A percentile compares a stretch with the other conserved stretches of the same genome.
These are phyloP conservation scores for Conoideocrella luteorostrata DNA, from an alignment of 2,329 filamentous ascomycete genomes.

Conservation along the genomic window DNA sequence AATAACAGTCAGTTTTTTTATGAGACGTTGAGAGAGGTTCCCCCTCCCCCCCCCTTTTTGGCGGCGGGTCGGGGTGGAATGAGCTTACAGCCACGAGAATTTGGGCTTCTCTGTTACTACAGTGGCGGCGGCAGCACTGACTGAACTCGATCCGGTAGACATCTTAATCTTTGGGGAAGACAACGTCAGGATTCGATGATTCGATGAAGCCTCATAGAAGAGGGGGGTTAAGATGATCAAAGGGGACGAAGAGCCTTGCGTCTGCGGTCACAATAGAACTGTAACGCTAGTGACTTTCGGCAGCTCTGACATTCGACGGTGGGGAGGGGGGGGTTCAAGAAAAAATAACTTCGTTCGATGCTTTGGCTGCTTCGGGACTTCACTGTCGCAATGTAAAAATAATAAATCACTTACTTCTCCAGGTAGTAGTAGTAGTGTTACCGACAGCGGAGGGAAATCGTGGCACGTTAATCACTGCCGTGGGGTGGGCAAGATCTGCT, in stretches of 20 bases:
- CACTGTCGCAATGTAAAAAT: too few relatives aligned
- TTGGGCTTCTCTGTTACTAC: slow-evolving; percentile 4
- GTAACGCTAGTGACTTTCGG: not conserved
- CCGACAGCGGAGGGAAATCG: not conserved
- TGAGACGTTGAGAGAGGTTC: too few relatives aligned
- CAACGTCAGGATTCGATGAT: not conserved
- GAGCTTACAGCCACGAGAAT: slow-evolving; percentile 34
- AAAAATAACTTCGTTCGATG: too few relatives aligned
- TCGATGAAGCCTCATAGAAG: not conserved
- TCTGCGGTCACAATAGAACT: not conserved
- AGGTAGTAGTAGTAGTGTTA: not conserved
- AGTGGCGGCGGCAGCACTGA: slow-evolving; percentile 7
- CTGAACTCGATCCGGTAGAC: slow-evolving; percentile 6
- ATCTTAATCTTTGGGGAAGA: slow-evolving; percentile 6
- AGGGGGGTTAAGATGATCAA: not conserved
- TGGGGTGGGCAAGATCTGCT: not conserved
- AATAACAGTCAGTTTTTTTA: too few relatives aligned
- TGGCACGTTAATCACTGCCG: not conserved
- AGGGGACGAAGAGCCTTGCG: not conserved
- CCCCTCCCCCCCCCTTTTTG: too few relatives aligned
- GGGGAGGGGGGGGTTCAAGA: too few relatives aligned
- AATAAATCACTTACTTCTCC: slow-evolving; percentile 6
- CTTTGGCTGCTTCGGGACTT: too few relatives aligned
- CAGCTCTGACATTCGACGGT: not conserved
- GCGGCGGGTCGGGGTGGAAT: not conserved